Evolutionary conservation across 805 yeast species (phyloP).

Genomic region (Priceomyces melissophilus): DNA sequence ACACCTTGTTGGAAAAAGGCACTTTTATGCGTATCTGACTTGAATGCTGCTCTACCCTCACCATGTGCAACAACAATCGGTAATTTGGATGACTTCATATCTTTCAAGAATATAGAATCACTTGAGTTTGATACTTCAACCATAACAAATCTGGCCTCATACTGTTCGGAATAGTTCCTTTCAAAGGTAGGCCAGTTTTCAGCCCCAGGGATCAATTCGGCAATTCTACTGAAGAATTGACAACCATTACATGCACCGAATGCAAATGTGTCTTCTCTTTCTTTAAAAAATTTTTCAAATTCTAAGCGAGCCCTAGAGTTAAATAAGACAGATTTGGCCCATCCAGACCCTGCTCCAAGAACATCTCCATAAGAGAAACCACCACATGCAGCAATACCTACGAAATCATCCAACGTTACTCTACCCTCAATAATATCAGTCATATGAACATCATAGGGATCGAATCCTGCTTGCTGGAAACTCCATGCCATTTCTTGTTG

Average conservation of each 20-base stretch:
- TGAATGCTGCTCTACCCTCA: constrained; percentile 88
- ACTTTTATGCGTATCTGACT: constrained; percentile 36
- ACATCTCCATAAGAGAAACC: constrained; percentile 99
- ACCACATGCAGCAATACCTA: constrained; percentile 97
- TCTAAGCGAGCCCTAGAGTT: constrained; percentile 72
- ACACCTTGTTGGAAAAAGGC: constrained; percentile 51
- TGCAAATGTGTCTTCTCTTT: constrained; percentile 88
- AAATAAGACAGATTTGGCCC: constrained; percentile 96
- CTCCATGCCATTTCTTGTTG: constrained; percentile 99
- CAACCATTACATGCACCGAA: constrained; percentile 99
- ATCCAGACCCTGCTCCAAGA: constrained; percentile 96
- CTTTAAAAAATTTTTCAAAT: constrained; percentile 78
- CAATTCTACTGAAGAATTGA: constrained; percentile 87
- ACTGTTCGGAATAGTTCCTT: constrained; percentile 87
- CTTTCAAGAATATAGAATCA: constrained; percentile 70
- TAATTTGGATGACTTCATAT: constrained; percentile 88
- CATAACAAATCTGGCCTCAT: constrained; percentile 91
- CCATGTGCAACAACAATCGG: constrained; percentile 99
- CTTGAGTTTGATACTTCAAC: constrained; percentile 68
- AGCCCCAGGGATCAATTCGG: constrained; percentile 86
- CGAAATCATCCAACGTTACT: constrained; percentile 71
- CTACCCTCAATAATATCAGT: constrained; percentile 78
- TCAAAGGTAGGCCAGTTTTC: constrained; percentile 96
- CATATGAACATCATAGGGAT: constrained; percentile 94
- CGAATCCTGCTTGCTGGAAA: constrained; percentile 92